A percentile compares a stretch with the other conserved stretches of the same genome.
Conservation (phyloP, 768 basidiomycete genomes). For the Scleroderma citrinum region DNA sequence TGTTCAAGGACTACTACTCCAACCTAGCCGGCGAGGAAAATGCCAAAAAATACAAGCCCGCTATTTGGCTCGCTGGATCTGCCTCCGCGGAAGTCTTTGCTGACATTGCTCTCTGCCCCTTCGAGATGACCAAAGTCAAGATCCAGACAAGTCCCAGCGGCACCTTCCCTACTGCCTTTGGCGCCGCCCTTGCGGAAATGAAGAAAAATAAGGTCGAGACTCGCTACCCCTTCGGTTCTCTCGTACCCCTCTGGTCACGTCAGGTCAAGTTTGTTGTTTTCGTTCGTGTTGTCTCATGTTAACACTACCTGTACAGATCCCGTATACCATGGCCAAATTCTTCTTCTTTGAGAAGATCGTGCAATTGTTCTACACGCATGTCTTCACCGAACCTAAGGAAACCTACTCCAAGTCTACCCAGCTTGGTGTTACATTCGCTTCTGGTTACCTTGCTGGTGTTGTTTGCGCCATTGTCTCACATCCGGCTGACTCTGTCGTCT, state of each 20-base stretch:
- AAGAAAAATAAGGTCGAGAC: conserved; percentile 58
- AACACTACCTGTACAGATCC: conserved; percentile 50
- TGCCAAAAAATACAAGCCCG: conserved; percentile 74
- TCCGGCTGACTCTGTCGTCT: conserved; percentile 91
- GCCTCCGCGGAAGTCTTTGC: conserved; percentile 95
- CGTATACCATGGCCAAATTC: conserved; percentile 99
- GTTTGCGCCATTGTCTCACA: conserved; percentile 95
- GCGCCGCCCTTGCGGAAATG: conserved; percentile 70
- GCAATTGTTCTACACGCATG: conserved; percentile 81
- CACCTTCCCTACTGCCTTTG: conserved; percentile 74
- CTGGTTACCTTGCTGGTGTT: conserved; percentile 93
- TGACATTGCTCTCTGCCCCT: conserved; percentile 91
- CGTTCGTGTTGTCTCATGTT: neutral
- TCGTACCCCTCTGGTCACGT: conserved; percentile 84
- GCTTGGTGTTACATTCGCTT: conserved; percentile 83
- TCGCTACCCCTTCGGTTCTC: conserved; percentile 79
- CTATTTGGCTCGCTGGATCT: conserved; percentile 91
- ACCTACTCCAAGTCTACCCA: conserved; percentile 77
- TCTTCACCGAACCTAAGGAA: conserved; percentile 75
- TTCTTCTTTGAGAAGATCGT: conserved; percentile 92
- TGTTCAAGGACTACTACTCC: conserved; percentile 92
- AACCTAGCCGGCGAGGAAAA: conserved; percentile 85
- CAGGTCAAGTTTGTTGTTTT: conserved; percentile 43
- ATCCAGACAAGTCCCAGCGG: conserved; percentile 74
- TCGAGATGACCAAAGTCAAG: conserved; percentile 92